Conservation (phyloP, 2,329 filamentous ascomycete species). For the Neonectria coccinea region DNA sequence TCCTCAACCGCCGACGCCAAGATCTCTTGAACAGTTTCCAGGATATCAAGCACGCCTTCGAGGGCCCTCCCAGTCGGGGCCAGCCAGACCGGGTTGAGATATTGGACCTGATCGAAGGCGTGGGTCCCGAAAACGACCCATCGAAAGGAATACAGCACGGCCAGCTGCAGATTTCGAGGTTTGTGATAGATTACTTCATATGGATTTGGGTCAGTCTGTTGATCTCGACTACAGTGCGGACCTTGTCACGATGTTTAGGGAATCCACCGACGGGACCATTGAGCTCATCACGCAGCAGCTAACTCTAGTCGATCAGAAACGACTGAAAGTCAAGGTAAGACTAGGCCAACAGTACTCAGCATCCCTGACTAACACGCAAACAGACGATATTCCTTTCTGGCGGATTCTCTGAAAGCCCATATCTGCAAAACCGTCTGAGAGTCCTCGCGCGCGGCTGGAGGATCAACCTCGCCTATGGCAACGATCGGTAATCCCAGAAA, state of each 20-base stretch:
- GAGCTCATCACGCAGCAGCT: constrained; percentile 25
- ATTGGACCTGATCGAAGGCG: constrained; percentile 9
- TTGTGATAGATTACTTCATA: background rate
- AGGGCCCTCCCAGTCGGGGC: constrained; percentile 1
- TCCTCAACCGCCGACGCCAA: constrained; percentile 13
- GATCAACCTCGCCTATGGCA: constrained; percentile 4
- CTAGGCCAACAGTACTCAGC: background rate
- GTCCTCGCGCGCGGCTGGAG: constrained; percentile 11
- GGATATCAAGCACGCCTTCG: constrained; percentile 23
- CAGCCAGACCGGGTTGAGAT: constrained; percentile 14
- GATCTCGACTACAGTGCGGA: background rate
- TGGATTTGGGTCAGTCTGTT: too few relatives aligned
- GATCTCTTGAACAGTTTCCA: constrained; percentile 22
- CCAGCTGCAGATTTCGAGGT: constrained; percentile 27
- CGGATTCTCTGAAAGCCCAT: constrained; percentile 29
- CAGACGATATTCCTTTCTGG: constrained; percentile 32
- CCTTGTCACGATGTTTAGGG: constrained; percentile 24
- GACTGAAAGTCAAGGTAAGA: constrained; percentile 3
- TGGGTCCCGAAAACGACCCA: constrained; percentile 19
- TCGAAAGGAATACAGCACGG: constrained; percentile 20
- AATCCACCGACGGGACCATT: constrained; percentile 24
- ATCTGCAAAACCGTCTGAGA: constrained; percentile 16
- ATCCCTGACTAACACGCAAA: background rate
- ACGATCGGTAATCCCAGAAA: constrained; percentile 10
- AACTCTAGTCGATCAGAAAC: constrained; percentile 6